Evolutionary conservation across 768 basidiomycete species (phyloP).

Genomic region (Lactarius trivialis): DNA sequence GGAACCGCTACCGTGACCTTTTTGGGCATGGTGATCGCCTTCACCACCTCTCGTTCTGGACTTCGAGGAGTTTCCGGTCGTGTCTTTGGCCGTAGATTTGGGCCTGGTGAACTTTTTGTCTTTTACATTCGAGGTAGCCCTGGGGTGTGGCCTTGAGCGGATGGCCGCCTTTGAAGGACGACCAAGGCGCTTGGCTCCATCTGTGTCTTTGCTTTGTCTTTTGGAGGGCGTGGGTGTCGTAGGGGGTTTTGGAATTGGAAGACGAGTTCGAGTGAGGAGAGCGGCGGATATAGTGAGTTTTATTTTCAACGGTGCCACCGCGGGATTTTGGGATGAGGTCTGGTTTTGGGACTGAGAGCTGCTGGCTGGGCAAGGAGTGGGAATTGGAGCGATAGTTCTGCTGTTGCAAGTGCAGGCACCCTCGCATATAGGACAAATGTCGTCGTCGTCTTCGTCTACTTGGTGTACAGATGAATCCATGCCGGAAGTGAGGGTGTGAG

Average conservation of each 20-base stretch:
- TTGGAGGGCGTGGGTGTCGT: constrained; percentile 5
- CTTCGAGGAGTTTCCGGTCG: constrained; percentile 18
- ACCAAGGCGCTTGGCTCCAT: constrained; percentile 10
- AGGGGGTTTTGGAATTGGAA: neutral
- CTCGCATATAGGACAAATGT: constrained; percentile 89
- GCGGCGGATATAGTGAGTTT: constrained; percentile 23
- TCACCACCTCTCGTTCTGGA: neutral
- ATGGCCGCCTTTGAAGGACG: constrained; percentile 7
- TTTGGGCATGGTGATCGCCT: constrained; percentile 7
- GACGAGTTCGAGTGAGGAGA: constrained; percentile 19
- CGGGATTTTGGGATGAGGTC: constrained; percentile 2
- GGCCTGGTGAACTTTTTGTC: constrained; percentile 14
- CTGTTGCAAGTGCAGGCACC: constrained; percentile 76
- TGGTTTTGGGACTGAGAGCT: constrained; percentile 5
- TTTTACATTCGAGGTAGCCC: neutral
- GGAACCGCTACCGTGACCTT: constrained; percentile 5
- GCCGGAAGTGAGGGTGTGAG: constrained; percentile 63
- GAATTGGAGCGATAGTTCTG: constrained; percentile 19
- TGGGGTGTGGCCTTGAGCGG: neutral
- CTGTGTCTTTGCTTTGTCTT: constrained; percentile 13
- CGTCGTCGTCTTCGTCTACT: constrained; percentile 74
- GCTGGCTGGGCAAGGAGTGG: neutral
- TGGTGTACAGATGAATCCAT: constrained; percentile 29
- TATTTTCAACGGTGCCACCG: constrained; percentile 22
- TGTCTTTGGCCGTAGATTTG: constrained; percentile 20